Conservation (phyloP, 1,284 basidiomycete species). For the Jaminaea rosea region DNA sequence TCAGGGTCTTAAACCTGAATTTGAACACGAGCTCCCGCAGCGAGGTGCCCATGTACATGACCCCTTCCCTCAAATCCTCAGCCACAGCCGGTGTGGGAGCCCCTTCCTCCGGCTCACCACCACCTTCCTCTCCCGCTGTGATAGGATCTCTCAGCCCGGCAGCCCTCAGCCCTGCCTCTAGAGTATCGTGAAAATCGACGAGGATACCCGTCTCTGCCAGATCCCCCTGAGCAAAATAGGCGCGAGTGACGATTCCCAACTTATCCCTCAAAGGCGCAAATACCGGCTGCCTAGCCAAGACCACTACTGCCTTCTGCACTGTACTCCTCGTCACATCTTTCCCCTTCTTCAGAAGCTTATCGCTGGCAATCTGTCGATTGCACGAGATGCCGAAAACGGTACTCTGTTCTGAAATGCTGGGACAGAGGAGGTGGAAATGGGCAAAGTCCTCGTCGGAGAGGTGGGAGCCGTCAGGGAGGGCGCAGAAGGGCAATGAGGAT, state of each 20-base stretch:
- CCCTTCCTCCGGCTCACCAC: not conserved
- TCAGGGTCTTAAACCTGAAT: constrained; percentile 84
- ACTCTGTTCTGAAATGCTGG: constrained; percentile 8
- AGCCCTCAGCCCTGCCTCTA: constrained; percentile 37
- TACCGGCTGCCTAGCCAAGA: constrained; percentile 60
- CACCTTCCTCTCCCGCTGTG: not conserved
- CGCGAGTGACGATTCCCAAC: constrained; percentile 78
- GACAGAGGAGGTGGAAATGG: constrained; percentile 70
- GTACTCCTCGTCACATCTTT: constrained; percentile 86
- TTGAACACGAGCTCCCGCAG: constrained; percentile 84
- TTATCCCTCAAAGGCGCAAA: constrained; percentile 61
- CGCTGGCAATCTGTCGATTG: constrained; percentile 84
- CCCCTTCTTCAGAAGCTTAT: constrained; percentile 69
- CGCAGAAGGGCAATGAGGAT: constrained; percentile 77
- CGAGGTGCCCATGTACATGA: constrained; percentile 82
- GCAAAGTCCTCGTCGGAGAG: constrained; percentile 89
- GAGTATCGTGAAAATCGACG: constrained; percentile 43
- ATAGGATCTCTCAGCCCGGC: constrained; percentile 15
- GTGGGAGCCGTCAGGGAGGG: constrained; percentile 92
- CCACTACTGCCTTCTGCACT: constrained; percentile 95
- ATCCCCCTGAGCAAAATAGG: constrained; percentile 45
- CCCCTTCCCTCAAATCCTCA: constrained; percentile 20
- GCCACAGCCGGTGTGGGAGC: not conserved
- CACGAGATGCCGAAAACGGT: constrained; percentile 48
- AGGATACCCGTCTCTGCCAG: constrained; percentile 40